A percentile compares a stretch with the other conserved stretches of the same genome.
phyloP scores from a whole-genome alignment of 345 rosid genomes.

The Euphorbia lathyris region DNA sequence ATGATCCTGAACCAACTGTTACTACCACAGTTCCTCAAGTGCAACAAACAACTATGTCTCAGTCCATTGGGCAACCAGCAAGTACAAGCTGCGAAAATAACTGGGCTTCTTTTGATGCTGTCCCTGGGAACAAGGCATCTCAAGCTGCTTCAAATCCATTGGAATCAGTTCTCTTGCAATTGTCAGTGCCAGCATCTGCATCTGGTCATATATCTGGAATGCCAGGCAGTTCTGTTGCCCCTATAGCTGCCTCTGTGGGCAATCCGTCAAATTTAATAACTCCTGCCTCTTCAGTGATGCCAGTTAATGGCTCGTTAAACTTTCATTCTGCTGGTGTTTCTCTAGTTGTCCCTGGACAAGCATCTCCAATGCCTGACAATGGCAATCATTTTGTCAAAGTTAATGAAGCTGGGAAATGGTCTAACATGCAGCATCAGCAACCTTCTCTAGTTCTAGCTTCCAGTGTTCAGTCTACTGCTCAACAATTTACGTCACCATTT shows the following conservation, averaged over 20 bases:
- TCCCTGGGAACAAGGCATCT: conserved; percentile 43
- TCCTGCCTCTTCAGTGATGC: conserved; percentile 30
- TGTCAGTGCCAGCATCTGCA: conserved; percentile 49
- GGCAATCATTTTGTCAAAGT: conserved; percentile 27
- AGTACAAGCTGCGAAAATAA: conserved; percentile 47
- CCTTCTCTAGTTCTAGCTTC: conserved; percentile 44
- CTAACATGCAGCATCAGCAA: conserved; percentile 46
- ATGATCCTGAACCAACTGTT: conserved; percentile 65
- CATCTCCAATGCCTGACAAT: conserved; percentile 26
- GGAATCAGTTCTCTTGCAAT: conserved; percentile 78
- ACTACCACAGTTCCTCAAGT: conserved; percentile 39
- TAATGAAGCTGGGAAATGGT: conserved; percentile 35
- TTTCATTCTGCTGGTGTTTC: conserved; percentile 34
- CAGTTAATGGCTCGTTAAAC: conserved; percentile 28
- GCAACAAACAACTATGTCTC: conserved; percentile 37
- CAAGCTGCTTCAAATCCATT: conserved; percentile 55
- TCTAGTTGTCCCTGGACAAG: conserved; percentile 30
- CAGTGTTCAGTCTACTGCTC: conserved; percentile 38
- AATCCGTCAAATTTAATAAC: conserved; percentile 27
- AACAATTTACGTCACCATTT: conserved; percentile 40
- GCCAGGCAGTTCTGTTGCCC: conserved; percentile 29
- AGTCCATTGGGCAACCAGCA: conserved; percentile 37
- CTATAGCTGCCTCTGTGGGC: conserved; percentile 27
- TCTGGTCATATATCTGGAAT: conserved; percentile 45
- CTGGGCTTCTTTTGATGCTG: conserved; percentile 75